phyloP scores from a whole-genome alignment of 2,329 filamentous ascomycete genomes.

The Colletotrichum phormii region DNA sequence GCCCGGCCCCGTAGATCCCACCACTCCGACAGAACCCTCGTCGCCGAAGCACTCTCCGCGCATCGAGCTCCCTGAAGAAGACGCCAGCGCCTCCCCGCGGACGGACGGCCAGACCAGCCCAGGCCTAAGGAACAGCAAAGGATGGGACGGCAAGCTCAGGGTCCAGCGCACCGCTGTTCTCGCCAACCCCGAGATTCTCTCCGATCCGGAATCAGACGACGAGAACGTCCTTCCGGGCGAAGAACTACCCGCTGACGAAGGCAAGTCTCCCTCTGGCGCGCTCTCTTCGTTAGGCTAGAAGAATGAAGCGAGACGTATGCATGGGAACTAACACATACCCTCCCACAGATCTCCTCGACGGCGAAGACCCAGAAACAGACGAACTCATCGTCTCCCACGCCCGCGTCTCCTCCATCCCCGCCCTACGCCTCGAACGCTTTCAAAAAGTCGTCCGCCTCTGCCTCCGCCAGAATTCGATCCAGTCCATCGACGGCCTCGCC shows the following conservation, averaged over 20 bases:
- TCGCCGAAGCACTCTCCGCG: slow-evolving; percentile 46
- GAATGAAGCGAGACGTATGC: not conserved
- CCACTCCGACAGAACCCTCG: slow-evolving; percentile 46
- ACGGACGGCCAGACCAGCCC: slow-evolving; percentile 58
- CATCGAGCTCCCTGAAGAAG: slow-evolving; percentile 60
- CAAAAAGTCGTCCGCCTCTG: slow-evolving; percentile 80
- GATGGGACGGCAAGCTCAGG: slow-evolving; percentile 87
- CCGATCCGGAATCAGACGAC: slow-evolving; percentile 84
- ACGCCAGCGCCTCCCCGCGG: slow-evolving; percentile 49
- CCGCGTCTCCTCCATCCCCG: slow-evolving; percentile 81
- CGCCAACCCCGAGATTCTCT: slow-evolving; percentile 83
- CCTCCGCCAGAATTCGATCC: slow-evolving; percentile 91
- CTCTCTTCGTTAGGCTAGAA: not conserved
- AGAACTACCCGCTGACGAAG: slow-evolving; percentile 84
- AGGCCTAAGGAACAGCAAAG: slow-evolving; percentile 69
- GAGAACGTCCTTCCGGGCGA: slow-evolving; percentile 77
- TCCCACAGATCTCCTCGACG: slow-evolving; percentile 68
- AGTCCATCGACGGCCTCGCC: slow-evolving; percentile 80
- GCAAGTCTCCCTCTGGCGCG: slow-evolving; percentile 53
- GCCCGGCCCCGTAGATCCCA: slow-evolving; percentile 53
- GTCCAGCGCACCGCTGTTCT: slow-evolving; percentile 77
- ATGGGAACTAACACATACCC: slow-evolving; percentile 27
- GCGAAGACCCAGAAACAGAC: slow-evolving; percentile 70
- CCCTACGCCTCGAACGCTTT: slow-evolving; percentile 87
- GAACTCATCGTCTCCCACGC: slow-evolving; percentile 94